Percentiles rank a stretch among this genome's conserved stretches.
These are phyloP conservation scores for Rhizophora apiculata DNA, from an alignment of 345 rosid genomes.

Conservation along the genomic window DNA sequence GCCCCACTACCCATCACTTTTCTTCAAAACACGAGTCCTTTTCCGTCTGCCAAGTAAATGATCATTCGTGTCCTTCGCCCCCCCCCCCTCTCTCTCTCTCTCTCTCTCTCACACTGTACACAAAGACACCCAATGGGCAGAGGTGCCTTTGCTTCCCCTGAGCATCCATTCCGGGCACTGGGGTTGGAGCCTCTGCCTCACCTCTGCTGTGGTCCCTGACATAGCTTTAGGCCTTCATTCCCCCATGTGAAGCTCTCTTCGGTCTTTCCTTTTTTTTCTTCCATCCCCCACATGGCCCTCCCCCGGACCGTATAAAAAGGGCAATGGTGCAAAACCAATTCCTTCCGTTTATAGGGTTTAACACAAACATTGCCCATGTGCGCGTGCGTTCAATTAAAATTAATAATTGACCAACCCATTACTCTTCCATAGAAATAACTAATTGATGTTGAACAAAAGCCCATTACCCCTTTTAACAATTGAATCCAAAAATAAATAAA, in stretches of 20 bases:
- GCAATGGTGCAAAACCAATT: too few relatives aligned
- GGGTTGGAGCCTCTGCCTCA: not conserved
- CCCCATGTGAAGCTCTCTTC: not conserved
- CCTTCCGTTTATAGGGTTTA: too few relatives aligned
- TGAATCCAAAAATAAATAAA: too few relatives aligned
- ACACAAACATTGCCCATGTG: too few relatives aligned
- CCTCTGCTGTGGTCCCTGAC: conserved; percentile 5
- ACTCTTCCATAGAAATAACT: too few relatives aligned
- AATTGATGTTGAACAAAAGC: too few relatives aligned
- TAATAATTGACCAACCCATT: not conserved
- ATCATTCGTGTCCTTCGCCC: not conserved
- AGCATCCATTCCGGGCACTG: not conserved
- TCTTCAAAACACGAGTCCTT: not conserved
- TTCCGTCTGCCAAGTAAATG: conserved; percentile 19
- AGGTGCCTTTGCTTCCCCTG: conserved; percentile 15
- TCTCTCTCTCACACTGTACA: too few relatives aligned
- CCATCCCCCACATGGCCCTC: not conserved
- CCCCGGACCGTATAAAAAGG: not conserved
- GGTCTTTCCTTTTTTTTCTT: not conserved
- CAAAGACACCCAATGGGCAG: conserved; percentile 2
- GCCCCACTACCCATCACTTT: conserved; percentile 14
- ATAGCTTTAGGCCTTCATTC: not conserved
- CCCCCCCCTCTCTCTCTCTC: not conserved
- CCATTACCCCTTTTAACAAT: too few relatives aligned
- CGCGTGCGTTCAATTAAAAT: not conserved